Evolutionary conservation across 257 asterid species (phyloP).

Genomic region (Capsicum rhomboideum): DNA sequence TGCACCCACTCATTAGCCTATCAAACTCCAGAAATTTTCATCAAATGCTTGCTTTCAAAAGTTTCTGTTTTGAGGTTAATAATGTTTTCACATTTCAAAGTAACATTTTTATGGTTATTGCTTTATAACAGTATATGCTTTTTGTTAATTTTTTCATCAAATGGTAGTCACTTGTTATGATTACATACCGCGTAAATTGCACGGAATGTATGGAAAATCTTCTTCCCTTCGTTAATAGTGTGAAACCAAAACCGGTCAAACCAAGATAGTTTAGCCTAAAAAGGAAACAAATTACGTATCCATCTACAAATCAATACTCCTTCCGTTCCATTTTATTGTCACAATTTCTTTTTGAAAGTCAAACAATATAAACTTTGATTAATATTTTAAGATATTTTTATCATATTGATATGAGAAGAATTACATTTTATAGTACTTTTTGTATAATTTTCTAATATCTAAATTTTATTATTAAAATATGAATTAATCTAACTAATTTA

Average conservation of each 20-base stretch:
- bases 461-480: too few relatives aligned
- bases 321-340: too few relatives aligned
- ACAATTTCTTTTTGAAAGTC: too few relatives aligned
- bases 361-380: too few relatives aligned
- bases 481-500: too few relatives aligned
- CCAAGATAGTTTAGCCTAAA: neutral
- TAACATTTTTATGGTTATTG: neutral
- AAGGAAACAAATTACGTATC: neutral
- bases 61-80: conserved; percentile 7
- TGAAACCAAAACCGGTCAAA: neutral
- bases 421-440: too few relatives aligned
- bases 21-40: conserved; percentile 23
- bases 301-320: neutral
- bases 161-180: neutral
- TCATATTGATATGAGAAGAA: too few relatives aligned
- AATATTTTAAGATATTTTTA: too few relatives aligned
- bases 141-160: neutral
- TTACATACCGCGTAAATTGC: neutral
- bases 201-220: neutral
- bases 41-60: conserved; percentile 18
- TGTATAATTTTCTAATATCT: too few relatives aligned
- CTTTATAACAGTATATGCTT: neutral
- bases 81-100: neutral
- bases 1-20: conserved; percentile 56
- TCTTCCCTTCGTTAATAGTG: neutral